These are phyloP conservation scores for Russula vinacea DNA, from an alignment of 768 basidiomycete species.

Conservation along the genomic window DNA sequence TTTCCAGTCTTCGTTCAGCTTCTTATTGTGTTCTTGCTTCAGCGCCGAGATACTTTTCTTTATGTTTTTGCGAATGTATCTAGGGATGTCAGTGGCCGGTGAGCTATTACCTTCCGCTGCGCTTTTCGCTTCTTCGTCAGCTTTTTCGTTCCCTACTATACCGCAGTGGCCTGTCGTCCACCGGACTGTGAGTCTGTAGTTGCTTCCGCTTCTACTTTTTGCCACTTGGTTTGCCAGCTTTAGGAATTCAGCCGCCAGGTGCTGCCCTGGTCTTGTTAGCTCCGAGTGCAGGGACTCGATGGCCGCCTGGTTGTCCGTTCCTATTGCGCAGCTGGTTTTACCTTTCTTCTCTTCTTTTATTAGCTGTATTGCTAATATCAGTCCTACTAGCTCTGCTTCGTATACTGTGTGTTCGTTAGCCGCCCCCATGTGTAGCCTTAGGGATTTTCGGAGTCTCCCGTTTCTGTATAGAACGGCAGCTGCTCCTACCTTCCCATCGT, in stretches of 20 bases:
- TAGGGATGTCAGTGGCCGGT: fast-evolving
- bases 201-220: background rate
- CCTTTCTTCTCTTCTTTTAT: background rate
- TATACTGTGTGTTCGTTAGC: background rate
- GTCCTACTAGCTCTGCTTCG: background rate
- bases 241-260: background rate
- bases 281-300: background rate
- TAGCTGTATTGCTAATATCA: background rate
- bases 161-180: background rate
- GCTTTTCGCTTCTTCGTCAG: background rate
- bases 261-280: background rate
- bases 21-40: background rate
- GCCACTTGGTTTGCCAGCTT: background rate
- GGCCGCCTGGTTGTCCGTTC: background rate
- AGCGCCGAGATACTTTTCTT: background rate
- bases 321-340: background rate
- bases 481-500: background rate
- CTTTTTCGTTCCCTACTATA: background rate
- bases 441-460: background rate
- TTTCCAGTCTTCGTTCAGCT: background rate
- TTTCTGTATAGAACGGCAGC: background rate
- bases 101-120: background rate
- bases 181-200: background rate
- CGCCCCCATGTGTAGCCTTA: background rate
- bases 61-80: background rate